Conservation (phyloP, 2,329 filamentous ascomycete genomes). For the Thelonectria discophora region DNA sequence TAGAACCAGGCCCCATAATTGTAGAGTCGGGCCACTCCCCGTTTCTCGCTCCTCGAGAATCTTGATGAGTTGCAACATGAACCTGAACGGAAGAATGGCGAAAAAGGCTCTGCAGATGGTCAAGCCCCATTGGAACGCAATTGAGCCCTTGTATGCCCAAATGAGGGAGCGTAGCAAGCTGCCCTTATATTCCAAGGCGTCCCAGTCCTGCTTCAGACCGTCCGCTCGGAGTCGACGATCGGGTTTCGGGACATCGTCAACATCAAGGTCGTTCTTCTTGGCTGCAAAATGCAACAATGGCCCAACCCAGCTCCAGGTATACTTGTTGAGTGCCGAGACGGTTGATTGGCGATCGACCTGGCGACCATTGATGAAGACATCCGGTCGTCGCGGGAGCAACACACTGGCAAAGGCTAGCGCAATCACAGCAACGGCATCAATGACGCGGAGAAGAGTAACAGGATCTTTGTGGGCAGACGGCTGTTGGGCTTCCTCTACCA, state of each 20-base stretch:
- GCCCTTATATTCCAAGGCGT: conserved; percentile 53
- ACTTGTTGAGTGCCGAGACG: conserved; percentile 66
- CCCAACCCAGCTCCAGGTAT: conserved; percentile 72
- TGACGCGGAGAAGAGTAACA: conserved; percentile 55
- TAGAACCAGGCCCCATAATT: conserved; percentile 74
- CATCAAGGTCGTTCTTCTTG: conserved; percentile 67
- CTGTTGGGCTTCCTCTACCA: conserved; percentile 47
- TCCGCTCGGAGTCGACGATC: conserved; percentile 62
- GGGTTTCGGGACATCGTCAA: conserved; percentile 69
- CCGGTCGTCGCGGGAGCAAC: conserved; percentile 71
- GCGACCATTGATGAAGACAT: conserved; percentile 67
- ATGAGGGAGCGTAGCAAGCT: conserved; percentile 70
- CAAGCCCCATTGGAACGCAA: conserved; percentile 68
- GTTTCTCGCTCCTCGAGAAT: conserved; percentile 66
- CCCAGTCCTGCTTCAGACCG: conserved; percentile 62
- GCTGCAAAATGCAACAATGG: conserved; percentile 63
- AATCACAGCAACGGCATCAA: conserved; percentile 57
- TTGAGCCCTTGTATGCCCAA: conserved; percentile 62
- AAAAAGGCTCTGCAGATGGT: conserved; percentile 63
- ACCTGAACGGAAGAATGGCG: conserved; percentile 76
- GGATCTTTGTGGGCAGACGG: conserved; percentile 49
- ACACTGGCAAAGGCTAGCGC: conserved; percentile 59
- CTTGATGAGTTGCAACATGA: conserved; percentile 71
- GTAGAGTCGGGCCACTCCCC: conserved; percentile 56
- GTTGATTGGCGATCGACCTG: conserved; percentile 72